A percentile compares a stretch with the other conserved stretches of the same genome.
These are phyloP conservation scores for Lolium rigidum DNA, from an alignment of 176 grass and related monocot species.

Conservation along the genomic window DNA sequence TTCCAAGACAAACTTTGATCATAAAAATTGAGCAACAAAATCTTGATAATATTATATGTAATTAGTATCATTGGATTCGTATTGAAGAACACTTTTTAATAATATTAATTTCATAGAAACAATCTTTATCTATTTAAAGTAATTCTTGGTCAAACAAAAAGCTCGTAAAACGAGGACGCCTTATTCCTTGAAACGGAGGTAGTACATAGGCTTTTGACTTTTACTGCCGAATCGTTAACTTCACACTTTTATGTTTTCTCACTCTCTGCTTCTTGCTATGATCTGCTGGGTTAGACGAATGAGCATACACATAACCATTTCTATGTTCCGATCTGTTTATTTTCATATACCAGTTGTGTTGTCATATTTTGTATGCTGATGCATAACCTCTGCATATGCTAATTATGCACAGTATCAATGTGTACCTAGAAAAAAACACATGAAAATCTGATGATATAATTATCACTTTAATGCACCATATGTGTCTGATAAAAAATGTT, in stretches of 20 bases:
- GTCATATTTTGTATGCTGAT: background rate
- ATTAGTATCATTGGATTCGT: no score
- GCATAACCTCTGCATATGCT: background rate
- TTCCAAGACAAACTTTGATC: no score
- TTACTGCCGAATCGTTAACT: background rate
- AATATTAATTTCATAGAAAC: no score
- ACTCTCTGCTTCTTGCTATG: no score
- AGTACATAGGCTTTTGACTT: background rate
- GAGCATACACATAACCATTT: background rate
- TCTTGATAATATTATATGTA: no score
- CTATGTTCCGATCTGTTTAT: background rate
- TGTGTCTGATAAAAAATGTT: background rate
- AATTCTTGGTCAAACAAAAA: no score
- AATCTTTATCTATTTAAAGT: no score
- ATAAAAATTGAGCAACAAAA: no score
- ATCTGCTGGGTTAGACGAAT: background rate
- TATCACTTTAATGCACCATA: background rate
- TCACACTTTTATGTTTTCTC: no score
- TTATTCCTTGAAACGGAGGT: no score
- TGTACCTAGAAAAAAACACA: background rate
- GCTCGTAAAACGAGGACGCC: no score
- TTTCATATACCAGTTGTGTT: conserved; percentile 6
- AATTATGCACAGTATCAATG: background rate
- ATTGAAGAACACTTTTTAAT: no score
- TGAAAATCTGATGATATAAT: background rate